Evolutionary conservation across 352 stramenopile genomes (phyloP).

Genomic region (Blastocystis sp.): DNA sequence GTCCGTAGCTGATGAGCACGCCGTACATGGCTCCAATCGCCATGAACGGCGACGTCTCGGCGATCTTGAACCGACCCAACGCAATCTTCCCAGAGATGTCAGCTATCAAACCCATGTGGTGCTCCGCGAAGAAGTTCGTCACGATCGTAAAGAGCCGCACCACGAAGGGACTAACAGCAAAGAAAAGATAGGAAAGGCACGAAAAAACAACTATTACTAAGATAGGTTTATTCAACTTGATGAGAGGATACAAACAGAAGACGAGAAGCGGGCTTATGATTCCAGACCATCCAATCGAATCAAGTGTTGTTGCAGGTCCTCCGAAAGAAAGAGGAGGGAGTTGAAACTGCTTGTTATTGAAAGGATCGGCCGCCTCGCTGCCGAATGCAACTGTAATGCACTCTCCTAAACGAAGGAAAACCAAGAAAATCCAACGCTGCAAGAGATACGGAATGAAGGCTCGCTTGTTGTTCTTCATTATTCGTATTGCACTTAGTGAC

Average conservation of each 20-base stretch:
- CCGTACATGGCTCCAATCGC: not conserved
- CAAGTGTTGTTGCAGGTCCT: slow-evolving; percentile 15
- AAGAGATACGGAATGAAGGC: slow-evolving; percentile 16
- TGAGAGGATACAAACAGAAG: not conserved
- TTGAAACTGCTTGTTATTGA: slow-evolving; percentile 19
- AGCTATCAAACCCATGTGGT: slow-evolving; percentile 20
- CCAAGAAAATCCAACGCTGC: slow-evolving; percentile 26
- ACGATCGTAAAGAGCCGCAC: not conserved
- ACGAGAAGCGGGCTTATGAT: slow-evolving; percentile 11
- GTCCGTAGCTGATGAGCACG: not conserved
- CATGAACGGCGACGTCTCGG: slow-evolving; percentile 14
- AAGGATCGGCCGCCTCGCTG: not conserved
- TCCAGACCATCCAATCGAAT: slow-evolving; percentile 50
- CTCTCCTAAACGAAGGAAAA: slow-evolving; percentile 29
- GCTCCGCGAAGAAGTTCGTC: not conserved
- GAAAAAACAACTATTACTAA: not conserved
- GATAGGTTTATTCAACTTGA: not conserved
- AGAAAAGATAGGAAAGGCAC: not conserved
- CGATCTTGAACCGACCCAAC: slow-evolving; percentile 47
- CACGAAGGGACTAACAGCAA: slow-evolving; percentile 11
- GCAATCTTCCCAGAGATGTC: slow-evolving; percentile 29
- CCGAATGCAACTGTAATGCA: not conserved
- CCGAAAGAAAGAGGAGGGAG: slow-evolving; percentile 3
- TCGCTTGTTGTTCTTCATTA: slow-evolving; percentile 19
- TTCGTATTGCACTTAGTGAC: not conserved